Conservation (phyloP, 2,329 filamentous ascomycete genomes). For the Stromatinia cepivora region DNA sequence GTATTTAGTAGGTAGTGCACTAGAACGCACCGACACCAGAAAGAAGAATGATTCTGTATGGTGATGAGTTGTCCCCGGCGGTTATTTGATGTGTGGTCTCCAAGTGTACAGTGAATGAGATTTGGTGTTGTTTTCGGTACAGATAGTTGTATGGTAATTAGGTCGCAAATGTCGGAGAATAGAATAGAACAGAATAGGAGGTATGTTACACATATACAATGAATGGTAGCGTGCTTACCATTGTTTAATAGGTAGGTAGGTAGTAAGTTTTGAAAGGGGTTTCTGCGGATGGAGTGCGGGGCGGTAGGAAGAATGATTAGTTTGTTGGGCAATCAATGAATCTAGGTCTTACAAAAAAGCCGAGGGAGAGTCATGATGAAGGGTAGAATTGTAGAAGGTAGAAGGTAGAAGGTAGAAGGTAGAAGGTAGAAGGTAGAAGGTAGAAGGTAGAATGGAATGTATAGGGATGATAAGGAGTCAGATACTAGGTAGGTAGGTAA, state of each 20-base stretch:
- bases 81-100: neutral
- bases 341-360: too few relatives aligned
- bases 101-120: neutral
- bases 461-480: too few relatives aligned
- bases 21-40: neutral
- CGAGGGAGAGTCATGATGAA: too few relatives aligned
- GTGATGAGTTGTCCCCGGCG: neutral
- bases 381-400: too few relatives aligned
- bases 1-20: neutral
- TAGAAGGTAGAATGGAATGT: neutral
- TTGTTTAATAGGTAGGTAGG: too few relatives aligned
- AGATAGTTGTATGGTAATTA: neutral
- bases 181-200: constrained; percentile 1
- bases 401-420: too few relatives aligned
- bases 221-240: neutral
- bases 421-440: neutral
- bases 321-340: too few relatives aligned
- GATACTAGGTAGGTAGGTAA: too few relatives aligned
- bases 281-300: too few relatives aligned
- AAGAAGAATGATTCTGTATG: neutral
- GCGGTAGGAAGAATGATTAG: too few relatives aligned
- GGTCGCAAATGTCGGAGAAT: neutral
- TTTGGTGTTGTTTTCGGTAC: neutral
- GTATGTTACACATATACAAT: neutral
- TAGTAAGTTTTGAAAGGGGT: too few relatives aligned